Evolutionary conservation across 2,329 filamentous ascomycete genomes (phyloP).

Genomic region (Monilinia laxa): DNA sequence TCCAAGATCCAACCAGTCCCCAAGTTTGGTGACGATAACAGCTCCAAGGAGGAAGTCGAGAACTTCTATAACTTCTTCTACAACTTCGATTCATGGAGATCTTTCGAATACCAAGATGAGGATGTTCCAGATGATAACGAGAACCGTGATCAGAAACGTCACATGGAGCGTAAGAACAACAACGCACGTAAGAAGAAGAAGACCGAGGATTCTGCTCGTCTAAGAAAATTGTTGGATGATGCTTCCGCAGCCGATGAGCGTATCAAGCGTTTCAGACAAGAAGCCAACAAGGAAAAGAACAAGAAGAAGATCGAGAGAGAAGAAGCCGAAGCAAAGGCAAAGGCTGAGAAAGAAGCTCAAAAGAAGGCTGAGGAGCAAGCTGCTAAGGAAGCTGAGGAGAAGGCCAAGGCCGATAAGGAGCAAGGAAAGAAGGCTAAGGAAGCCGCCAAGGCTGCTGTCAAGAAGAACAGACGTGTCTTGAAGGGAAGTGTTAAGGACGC

Average conservation of each 20-base stretch:
- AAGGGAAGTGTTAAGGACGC: conserved; percentile 93
- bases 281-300: conserved; percentile 91
- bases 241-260: conserved; percentile 82
- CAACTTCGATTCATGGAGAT: conserved; percentile 97
- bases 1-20: conserved; percentile 89
- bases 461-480: conserved; percentile 99
- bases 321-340: conserved; percentile 82
- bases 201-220: conserved; percentile 90
- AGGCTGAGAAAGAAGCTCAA: conserved; percentile 79
- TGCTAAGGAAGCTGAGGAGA: conserved; percentile 79
- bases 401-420: conserved; percentile 81
- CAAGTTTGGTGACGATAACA: conserved; percentile 77
- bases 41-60: conserved; percentile 86
- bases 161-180: conserved; percentile 97
- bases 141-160: conserved; percentile 97
- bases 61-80: conserved; percentile 99
- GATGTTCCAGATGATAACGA: conserved; percentile 98
- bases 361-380: conserved; percentile 81
- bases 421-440: conserved; percentile 95
- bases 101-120: conserved; percentile 98
- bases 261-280: conserved; percentile 95
- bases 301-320: conserved; percentile 90
- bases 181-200: conserved; percentile 99
- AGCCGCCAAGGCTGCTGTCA: conserved; percentile 95
- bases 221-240: conserved; percentile 88